phyloP scores from a whole-genome alignment of 345 rosid genomes.

The Heritiera littoralis region DNA sequence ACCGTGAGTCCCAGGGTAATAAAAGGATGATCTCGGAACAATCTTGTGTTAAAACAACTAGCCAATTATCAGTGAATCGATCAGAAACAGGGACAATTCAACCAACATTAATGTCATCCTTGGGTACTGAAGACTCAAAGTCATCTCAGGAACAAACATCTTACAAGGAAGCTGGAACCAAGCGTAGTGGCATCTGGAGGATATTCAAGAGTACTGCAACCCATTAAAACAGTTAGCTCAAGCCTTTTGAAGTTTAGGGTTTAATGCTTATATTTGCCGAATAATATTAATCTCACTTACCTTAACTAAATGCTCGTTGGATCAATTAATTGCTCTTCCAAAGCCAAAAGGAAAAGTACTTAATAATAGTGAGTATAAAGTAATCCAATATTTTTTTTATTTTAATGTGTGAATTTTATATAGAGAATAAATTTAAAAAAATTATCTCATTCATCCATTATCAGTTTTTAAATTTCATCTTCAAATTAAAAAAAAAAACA shows the following conservation, averaged over 20 bases:
- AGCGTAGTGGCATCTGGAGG: constrained; percentile 13
- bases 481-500: too few relatives aligned
- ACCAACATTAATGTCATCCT: background rate
- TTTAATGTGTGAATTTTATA: too few relatives aligned
- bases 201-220: background rate
- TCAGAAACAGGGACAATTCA: background rate
- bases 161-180: background rate
- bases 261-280: too few relatives aligned
- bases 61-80: background rate
- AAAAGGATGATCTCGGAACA: background rate
- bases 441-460: too few relatives aligned
- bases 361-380: too few relatives aligned
- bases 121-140: background rate
- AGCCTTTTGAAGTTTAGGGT: background rate
- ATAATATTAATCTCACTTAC: too few relatives aligned
- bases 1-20: background rate
- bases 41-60: background rate
- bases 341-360: too few relatives aligned
- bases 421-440: too few relatives aligned
- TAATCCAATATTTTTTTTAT: too few relatives aligned
- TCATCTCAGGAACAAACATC: background rate
- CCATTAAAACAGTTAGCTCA: background rate
- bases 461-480: too few relatives aligned
- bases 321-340: too few relatives aligned
- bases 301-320: too few relatives aligned